A percentile compares a stretch with the other conserved stretches of the same genome.
These are phyloP conservation scores for Fusarium coicis DNA, from an alignment of 2,329 filamentous ascomycete genomes.

Conservation along the genomic window DNA sequence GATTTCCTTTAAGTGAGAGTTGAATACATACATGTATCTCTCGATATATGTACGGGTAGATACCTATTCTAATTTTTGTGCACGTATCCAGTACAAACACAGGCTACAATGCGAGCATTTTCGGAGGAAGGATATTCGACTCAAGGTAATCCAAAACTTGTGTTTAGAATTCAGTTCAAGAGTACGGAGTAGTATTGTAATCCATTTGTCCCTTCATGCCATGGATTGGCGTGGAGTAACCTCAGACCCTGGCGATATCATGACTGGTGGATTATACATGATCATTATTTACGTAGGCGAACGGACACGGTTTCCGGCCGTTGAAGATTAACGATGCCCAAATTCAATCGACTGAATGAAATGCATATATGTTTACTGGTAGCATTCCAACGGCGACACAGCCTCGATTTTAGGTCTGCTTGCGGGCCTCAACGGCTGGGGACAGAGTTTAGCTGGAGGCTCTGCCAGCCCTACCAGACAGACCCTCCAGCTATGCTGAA, in stretches of 20 bases:
- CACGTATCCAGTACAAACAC: background rate
- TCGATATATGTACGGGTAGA: background rate
- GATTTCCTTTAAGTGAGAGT: conserved; percentile 37
- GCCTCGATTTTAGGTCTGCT: background rate
- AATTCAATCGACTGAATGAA: background rate
- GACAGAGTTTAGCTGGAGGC: conserved; percentile 16
- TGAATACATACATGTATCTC: background rate
- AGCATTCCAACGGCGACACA: conserved; percentile 22
- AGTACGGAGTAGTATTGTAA: background rate
- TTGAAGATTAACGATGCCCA: background rate
- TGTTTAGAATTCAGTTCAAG: background rate
- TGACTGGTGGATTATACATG: background rate
- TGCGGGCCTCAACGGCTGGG: conserved; percentile 7
- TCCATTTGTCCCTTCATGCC: background rate
- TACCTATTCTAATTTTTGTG: background rate
- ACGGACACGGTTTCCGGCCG: background rate
- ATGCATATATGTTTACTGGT: background rate
- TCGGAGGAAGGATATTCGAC: background rate
- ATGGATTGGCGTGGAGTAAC: background rate
- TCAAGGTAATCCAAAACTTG: background rate
- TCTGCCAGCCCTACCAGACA: conserved; percentile 17
- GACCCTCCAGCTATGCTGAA: background rate
- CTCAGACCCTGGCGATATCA: background rate
- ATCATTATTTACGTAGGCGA: background rate
- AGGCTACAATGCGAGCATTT: background rate